Percentiles rank a stretch among this genome's conserved stretches.
Evolutionary conservation across 2,329 filamentous ascomycete genomes (phyloP).

Genomic region (Thielaviopsis euricoi): DNA sequence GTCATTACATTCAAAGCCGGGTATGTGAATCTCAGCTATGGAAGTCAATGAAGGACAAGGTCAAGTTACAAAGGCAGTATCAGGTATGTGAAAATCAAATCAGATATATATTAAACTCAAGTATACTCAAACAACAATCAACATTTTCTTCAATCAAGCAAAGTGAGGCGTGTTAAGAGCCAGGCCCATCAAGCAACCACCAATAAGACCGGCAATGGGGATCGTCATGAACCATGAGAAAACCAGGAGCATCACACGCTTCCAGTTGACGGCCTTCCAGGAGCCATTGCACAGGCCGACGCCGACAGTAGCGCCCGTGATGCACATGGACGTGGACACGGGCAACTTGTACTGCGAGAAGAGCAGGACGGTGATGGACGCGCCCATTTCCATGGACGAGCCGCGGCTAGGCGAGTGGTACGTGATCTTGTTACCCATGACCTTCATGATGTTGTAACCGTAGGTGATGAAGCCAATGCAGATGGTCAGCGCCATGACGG

Average conservation of each 20-base stretch:
- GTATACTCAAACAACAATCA: not conserved
- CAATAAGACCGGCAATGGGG: slow-evolving; percentile 25
- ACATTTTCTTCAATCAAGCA: not conserved
- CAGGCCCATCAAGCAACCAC: slow-evolving; percentile 25
- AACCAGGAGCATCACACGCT: slow-evolving; percentile 51
- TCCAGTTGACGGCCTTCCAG: slow-evolving; percentile 57
- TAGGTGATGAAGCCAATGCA: slow-evolving; percentile 56
- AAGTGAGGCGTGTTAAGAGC: slow-evolving; percentile 22
- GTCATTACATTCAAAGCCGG: no score
- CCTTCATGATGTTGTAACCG: slow-evolving; percentile 75
- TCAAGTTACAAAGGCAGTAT: not conserved
- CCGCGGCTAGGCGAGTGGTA: slow-evolving; percentile 43
- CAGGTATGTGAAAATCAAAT: no score
- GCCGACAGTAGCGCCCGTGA: slow-evolving; percentile 63
- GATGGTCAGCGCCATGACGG: slow-evolving; percentile 46
- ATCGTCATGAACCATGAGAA: slow-evolving; percentile 41
- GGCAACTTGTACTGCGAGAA: slow-evolving; percentile 62
- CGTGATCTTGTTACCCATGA: slow-evolving; percentile 70
- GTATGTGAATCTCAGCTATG: not conserved
- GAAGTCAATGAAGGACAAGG: not conserved
- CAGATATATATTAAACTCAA: no score
- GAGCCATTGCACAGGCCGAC: slow-evolving; percentile 64
- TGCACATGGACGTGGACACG: slow-evolving; percentile 65
- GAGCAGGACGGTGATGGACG: slow-evolving; percentile 58
- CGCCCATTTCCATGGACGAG: slow-evolving; percentile 66